Evolutionary conservation across 2,329 filamentous ascomycete genomes (phyloP).

Genomic region (Alternaria sp.): DNA sequence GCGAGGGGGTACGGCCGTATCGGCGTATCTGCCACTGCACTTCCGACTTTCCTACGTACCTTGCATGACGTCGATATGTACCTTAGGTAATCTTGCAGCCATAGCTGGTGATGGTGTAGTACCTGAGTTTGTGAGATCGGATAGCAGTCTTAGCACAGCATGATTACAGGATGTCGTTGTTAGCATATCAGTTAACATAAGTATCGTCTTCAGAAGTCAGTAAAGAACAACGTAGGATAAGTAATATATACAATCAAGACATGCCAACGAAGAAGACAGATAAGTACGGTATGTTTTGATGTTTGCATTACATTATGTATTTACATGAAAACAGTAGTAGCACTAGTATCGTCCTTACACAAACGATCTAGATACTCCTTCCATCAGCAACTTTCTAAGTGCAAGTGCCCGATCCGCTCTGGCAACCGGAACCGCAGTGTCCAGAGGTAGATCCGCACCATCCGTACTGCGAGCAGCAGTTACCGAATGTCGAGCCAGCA

Average conservation of each 20-base stretch:
- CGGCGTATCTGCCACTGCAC: no score
- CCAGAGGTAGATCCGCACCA: constrained; percentile 21
- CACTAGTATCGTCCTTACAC: background rate
- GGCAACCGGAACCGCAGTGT: constrained; percentile 22
- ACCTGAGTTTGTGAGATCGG: no score
- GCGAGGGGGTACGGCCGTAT: no score
- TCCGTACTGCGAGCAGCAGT: constrained; percentile 21
- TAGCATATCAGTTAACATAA: no score
- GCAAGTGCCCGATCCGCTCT: constrained; percentile 22
- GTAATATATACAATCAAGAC: background rate
- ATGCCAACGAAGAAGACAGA: background rate
- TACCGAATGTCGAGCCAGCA: constrained; percentile 18
- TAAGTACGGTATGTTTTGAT: background rate
- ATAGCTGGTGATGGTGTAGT: no score
- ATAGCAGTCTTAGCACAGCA: no score
- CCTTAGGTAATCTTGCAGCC: no score
- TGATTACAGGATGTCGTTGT: no score
- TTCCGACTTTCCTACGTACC: no score
- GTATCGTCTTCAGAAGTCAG: background rate
- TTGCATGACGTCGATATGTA: no score
- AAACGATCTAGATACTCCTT: background rate
- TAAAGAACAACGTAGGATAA: background rate
- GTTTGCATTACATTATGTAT: background rate
- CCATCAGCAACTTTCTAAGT: constrained; percentile 24
- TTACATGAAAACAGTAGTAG: background rate